A percentile compares a stretch with the other conserved stretches of the same genome.
phyloP scores from a whole-genome alignment of 495 filamentous ascomycete genomes.

The Aspergillus sparsus region DNA sequence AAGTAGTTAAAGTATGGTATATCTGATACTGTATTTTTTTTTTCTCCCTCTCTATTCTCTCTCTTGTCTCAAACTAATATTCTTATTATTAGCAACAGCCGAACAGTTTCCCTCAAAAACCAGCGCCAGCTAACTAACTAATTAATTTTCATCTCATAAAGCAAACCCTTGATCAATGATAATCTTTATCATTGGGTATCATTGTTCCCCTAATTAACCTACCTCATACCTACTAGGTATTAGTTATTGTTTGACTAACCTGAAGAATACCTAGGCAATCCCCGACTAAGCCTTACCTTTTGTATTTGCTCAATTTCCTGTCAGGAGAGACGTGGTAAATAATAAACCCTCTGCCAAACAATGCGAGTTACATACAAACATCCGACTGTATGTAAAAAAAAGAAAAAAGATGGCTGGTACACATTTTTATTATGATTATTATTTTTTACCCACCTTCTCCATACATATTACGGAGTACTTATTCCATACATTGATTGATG shows the following conservation, averaged over 20 bases:
- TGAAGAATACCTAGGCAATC: too few species aligned
- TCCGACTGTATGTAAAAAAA: neutral
- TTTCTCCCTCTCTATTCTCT: too few species aligned
- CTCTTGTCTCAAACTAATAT: neutral
- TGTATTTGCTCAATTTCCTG: conserved; percentile 1
- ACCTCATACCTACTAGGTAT: neutral
- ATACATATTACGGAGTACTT: too few species aligned
- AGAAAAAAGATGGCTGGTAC: neutral
- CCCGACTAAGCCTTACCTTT: neutral
- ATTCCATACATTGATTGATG: neutral
- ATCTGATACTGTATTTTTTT: too few species aligned
- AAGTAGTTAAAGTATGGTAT: too few species aligned
- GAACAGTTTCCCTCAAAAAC: too few species aligned
- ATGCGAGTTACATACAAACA: neutral
- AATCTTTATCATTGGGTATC: neutral
- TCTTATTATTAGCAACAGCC: conserved; percentile 5
- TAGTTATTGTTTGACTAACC: too few species aligned
- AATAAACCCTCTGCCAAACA: neutral
- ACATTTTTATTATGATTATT: neutral
- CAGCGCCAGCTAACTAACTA: neutral
- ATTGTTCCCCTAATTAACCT: neutral
- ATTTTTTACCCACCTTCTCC: too few species aligned
- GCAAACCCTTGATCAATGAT: neutral
- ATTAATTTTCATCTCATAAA: neutral
- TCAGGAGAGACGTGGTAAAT: neutral